Conservation (phyloP, 1,284 basidiomycete genomes). For the Ustilago crameri region DNA sequence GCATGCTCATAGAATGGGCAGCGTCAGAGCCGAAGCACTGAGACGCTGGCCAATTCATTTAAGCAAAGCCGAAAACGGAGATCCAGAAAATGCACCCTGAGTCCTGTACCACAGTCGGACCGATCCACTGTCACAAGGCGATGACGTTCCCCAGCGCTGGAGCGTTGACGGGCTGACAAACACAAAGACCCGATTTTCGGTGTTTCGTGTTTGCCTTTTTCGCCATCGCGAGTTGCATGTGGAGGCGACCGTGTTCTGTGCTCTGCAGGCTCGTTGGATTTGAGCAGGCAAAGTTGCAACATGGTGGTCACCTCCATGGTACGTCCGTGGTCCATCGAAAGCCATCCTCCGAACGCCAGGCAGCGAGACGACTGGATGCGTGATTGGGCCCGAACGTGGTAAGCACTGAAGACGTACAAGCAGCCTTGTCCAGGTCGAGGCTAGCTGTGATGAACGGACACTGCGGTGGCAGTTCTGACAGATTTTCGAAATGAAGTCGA, state of each 20-base stretch:
- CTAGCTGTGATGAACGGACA: too few species aligned
- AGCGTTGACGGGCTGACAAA: constrained; percentile 23
- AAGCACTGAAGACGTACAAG: too few species aligned
- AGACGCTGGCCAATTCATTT: not conserved
- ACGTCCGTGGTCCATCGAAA: too few species aligned
- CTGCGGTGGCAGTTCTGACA: too few species aligned
- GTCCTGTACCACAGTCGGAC: not conserved
- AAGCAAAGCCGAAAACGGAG: constrained; percentile 15
- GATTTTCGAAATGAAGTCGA: too few species aligned
- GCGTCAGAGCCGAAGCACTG: not conserved
- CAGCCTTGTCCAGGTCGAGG: too few species aligned
- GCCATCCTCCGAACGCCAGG: too few species aligned
- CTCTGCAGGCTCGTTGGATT: too few species aligned
- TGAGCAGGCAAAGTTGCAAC: too few species aligned
- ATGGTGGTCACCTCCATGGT: too few species aligned
- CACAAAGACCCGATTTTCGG: not conserved
- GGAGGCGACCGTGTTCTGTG: constrained; percentile 1
- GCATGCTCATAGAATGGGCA: not conserved
- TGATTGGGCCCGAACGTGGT: too few species aligned
- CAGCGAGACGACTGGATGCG: too few species aligned
- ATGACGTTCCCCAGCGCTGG: constrained; percentile 11
- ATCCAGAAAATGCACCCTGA: constrained; percentile 14
- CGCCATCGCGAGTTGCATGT: constrained; percentile 23
- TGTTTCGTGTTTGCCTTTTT: not conserved
- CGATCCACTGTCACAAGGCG: not conserved